These are phyloP conservation scores for Aspergillus haitiensis DNA, from an alignment of 495 filamentous ascomycete species.

Conservation along the genomic window DNA sequence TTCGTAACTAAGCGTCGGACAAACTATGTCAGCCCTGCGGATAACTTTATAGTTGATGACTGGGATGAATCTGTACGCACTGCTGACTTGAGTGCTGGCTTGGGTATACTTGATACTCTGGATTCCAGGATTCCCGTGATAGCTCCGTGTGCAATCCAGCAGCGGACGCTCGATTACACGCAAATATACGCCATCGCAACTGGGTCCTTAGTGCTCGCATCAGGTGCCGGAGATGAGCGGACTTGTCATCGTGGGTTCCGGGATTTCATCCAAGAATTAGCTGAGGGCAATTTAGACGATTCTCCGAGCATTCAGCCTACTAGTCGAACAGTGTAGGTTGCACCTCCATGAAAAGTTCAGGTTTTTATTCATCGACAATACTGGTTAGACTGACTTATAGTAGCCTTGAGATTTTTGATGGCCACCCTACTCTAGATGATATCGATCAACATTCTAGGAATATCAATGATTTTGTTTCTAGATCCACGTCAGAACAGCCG, in stretches of 20 bases:
- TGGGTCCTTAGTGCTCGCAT: slow-evolving; percentile 14
- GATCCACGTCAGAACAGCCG: slow-evolving; percentile 7
- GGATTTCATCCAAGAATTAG: slow-evolving; percentile 21
- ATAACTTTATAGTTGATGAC: slow-evolving; percentile 43
- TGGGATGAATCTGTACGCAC: slow-evolving; percentile 34
- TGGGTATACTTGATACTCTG: not conserved
- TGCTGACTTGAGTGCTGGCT: no score
- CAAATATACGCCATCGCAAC: slow-evolving; percentile 31
- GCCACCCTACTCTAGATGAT: slow-evolving; percentile 30
- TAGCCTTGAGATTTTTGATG: slow-evolving; percentile 35
- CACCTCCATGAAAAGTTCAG: not conserved
- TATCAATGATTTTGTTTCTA: slow-evolving; percentile 28
- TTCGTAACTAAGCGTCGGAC: slow-evolving; percentile 14
- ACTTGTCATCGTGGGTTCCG: slow-evolving; percentile 20
- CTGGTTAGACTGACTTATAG: slow-evolving; percentile 4
- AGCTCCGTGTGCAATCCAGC: slow-evolving; percentile 17
- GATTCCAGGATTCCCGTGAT: slow-evolving; percentile 15
- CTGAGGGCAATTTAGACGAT: slow-evolving; percentile 8
- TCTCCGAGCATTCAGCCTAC: not conserved
- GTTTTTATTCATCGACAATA: not conserved
- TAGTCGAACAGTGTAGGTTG: slow-evolving; percentile 30
- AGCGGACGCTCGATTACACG: slow-evolving; percentile 38
- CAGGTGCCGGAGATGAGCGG: slow-evolving; percentile 4
- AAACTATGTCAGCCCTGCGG: slow-evolving; percentile 8
- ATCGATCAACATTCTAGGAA: slow-evolving; percentile 38